Conservation (phyloP, 495 filamentous ascomycete species). For the Stereocaulon alpinum region DNA sequence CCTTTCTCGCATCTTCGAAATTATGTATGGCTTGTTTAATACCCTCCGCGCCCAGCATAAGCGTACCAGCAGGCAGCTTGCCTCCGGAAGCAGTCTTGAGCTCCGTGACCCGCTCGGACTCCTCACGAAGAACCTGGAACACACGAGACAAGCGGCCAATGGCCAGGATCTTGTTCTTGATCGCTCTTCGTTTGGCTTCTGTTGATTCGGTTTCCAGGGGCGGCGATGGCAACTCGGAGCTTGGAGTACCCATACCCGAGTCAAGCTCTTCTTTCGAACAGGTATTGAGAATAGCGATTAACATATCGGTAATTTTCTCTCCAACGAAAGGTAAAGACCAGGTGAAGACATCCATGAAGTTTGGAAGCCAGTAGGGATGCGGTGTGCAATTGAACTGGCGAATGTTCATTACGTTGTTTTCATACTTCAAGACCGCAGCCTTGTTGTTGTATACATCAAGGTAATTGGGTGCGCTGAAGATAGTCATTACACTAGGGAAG, state of each 20-base stretch:
- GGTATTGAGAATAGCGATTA: constrained; percentile 95
- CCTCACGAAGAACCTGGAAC: constrained; percentile 96
- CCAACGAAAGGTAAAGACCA: constrained; percentile 98
- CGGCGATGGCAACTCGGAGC: constrained; percentile 59
- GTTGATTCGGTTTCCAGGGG: constrained; percentile 59
- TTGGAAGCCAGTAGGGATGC: constrained; percentile 97
- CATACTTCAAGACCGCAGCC: constrained; percentile 94
- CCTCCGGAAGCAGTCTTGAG: constrained; percentile 94
- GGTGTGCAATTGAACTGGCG: constrained; percentile 99
- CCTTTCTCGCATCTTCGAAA: constrained; percentile 96
- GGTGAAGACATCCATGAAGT: constrained; percentile 99
- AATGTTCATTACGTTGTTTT: constrained; percentile 99
- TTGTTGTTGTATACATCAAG: constrained; percentile 99
- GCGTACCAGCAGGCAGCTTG: constrained; percentile 83
- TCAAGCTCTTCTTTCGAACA: constrained; percentile 95
- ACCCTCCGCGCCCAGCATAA: constrained; percentile 95
- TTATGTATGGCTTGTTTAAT: constrained; percentile 98
- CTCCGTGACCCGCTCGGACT: constrained; percentile 92
- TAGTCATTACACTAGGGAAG: constrained; percentile 99
- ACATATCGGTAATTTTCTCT: constrained; percentile 99
- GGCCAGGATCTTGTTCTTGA: constrained; percentile 99
- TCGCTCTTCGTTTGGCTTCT: constrained; percentile 86
- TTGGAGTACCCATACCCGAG: constrained; percentile 59
- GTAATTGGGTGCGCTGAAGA: constrained; percentile 98
- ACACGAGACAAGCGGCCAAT: constrained; percentile 95